Percentiles rank a stretch among this genome's conserved stretches.
Conservation (phyloP, 2,329 filamentous ascomycete genomes). For the Ascochyta koolunga region DNA sequence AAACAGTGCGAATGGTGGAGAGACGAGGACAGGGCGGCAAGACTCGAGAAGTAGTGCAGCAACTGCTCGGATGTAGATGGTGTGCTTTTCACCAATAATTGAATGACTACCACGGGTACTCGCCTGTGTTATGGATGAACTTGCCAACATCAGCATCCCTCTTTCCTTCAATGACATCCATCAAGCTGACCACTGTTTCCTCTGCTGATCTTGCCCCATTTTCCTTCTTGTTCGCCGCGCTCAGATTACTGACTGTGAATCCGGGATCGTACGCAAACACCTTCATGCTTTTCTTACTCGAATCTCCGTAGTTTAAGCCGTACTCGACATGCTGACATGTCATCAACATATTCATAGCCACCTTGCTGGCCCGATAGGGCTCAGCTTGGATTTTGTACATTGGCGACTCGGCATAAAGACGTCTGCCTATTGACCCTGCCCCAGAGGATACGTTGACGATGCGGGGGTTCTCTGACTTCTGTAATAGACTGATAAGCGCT, state of each 20-base stretch:
- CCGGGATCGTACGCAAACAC: slow-evolving; percentile 50
- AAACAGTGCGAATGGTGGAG: slow-evolving; percentile 40
- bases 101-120: slow-evolving; percentile 36
- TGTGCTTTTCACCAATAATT: too few species aligned
- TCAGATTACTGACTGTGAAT: slow-evolving; percentile 46
- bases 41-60: slow-evolving; percentile 31
- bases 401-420: slow-evolving; percentile 31
- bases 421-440: slow-evolving; percentile 41
- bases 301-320: slow-evolving; percentile 4
- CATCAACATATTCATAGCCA: slow-evolving; percentile 50
- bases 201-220: slow-evolving; percentile 45
- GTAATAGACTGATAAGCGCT: slow-evolving; percentile 25
- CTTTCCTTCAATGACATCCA: slow-evolving; percentile 47
- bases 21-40: slow-evolving; percentile 20
- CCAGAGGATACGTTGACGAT: slow-evolving; percentile 48
- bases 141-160: slow-evolving; percentile 43
- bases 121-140: slow-evolving; percentile 42
- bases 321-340: slow-evolving; percentile 28
- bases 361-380: slow-evolving; percentile 47
- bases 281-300: slow-evolving; percentile 32
- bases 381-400: slow-evolving; percentile 3
- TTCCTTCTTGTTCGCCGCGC: slow-evolving; percentile 40
- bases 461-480: slow-evolving; percentile 26
- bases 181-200: slow-evolving; percentile 42
- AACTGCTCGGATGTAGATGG: too few species aligned